These are phyloP conservation scores for Solanum hybrid DNA, from an alignment of 305 asterid species.

Conservation along the genomic window DNA sequence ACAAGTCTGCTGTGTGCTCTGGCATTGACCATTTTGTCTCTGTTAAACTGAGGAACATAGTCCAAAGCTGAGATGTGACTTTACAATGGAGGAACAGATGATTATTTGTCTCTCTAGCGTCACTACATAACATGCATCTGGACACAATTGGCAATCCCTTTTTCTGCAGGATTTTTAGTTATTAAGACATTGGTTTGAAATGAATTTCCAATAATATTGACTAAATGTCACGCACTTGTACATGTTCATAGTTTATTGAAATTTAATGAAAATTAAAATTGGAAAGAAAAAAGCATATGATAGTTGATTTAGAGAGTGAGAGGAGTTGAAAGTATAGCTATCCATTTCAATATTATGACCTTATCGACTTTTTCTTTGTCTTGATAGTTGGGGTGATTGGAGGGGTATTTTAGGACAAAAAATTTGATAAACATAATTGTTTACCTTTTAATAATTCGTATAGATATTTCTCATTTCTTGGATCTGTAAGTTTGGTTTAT, in stretches of 20 bases:
- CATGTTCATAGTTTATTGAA: neutral
- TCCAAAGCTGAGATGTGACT: too few species aligned
- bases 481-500: neutral
- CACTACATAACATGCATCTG: too few species aligned
- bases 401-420: neutral
- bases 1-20: too few species aligned
- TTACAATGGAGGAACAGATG: too few species aligned
- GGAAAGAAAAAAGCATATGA: neutral
- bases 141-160: too few species aligned
- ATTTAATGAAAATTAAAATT: neutral
- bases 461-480: neutral
- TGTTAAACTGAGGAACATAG: too few species aligned
- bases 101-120: too few species aligned
- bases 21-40: too few species aligned
- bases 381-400: slow-evolving; percentile 1
- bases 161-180: neutral
- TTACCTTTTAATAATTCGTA: neutral
- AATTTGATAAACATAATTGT: neutral
- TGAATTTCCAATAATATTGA: neutral
- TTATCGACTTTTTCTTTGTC: neutral
- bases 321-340: neutral
- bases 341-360: neutral
- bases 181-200: neutral
- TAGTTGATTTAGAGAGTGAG: neutral
- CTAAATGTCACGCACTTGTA: neutral